Conservation (phyloP, 2,329 filamentous ascomycete species). For the Fusarium xyrophilum region DNA sequence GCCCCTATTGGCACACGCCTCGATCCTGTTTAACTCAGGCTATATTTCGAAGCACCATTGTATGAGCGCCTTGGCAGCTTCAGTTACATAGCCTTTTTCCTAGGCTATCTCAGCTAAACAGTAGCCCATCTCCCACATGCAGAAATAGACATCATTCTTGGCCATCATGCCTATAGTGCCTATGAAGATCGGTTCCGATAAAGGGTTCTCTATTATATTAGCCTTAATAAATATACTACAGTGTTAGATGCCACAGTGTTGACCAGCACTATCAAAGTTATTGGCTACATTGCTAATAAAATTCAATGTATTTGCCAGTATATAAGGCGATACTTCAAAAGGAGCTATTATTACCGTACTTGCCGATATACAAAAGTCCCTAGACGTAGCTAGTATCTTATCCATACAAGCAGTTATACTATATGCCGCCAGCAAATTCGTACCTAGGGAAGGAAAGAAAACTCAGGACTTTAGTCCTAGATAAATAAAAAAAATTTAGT, state of each 20-base stretch:
- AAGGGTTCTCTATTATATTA: constrained; percentile 39
- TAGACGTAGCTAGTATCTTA: constrained; percentile 2
- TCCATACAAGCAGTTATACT: constrained; percentile 1
- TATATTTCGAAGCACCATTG: constrained; percentile 55
- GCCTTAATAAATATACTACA: constrained; percentile 48
- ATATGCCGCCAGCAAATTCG: background rate
- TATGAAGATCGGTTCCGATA: constrained; percentile 39
- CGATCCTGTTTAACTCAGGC: constrained; percentile 51
- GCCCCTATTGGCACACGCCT: constrained; percentile 47
- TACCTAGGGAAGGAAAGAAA: background rate
- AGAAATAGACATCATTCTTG: constrained; percentile 49
- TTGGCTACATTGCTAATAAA: constrained; percentile 44
- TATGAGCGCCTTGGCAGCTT: constrained; percentile 49
- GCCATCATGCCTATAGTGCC: constrained; percentile 53
- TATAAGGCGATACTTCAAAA: constrained; percentile 46
- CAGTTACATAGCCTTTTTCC: constrained; percentile 56
- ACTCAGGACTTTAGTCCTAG: background rate
- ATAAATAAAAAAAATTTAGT: background rate
- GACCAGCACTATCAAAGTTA: constrained; percentile 29
- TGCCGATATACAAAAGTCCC: constrained; percentile 18
- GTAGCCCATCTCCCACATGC: constrained; percentile 59
- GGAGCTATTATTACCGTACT: background rate
- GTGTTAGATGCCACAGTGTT: constrained; percentile 48
- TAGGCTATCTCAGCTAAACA: constrained; percentile 53
- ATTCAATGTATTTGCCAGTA: constrained; percentile 47